Conservation (phyloP, 352 stramenopile species). For the Globisporangium middletonii region DNA sequence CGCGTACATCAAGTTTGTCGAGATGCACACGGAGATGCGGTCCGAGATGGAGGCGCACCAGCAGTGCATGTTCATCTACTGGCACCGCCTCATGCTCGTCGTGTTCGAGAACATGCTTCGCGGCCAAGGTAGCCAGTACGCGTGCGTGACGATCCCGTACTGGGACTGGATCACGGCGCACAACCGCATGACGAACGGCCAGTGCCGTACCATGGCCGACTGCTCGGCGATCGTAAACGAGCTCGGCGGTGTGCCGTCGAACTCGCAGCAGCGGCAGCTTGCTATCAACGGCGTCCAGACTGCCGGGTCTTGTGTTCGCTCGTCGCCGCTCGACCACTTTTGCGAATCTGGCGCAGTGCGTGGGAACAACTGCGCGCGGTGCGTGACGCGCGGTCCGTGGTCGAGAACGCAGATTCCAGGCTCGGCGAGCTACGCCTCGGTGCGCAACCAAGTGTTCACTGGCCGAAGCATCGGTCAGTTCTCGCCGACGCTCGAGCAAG, state of each 20-base stretch:
- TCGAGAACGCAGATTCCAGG: constrained; percentile 17
- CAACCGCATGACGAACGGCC: constrained; percentile 11
- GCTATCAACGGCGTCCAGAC: constrained; percentile 17
- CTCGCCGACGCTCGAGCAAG: constrained; percentile 35
- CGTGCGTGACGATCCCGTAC: constrained; percentile 56
- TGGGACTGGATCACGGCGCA: constrained; percentile 44
- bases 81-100: constrained; percentile 56
- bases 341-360: too few relatives aligned
- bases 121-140: constrained; percentile 26
- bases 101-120: constrained; percentile 76
- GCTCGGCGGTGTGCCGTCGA: constrained; percentile 24
- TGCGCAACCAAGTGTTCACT: constrained; percentile 43
- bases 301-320: neutral
- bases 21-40: constrained; percentile 43
- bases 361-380: constrained; percentile 25
- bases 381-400: constrained; percentile 22
- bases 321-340: too few relatives aligned
- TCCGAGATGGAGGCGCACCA: constrained; percentile 44
- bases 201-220: constrained; percentile 24
- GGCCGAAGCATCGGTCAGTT: constrained; percentile 49
- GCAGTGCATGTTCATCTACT: constrained; percentile 70
- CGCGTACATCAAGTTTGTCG: constrained; percentile 43
- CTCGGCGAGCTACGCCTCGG: constrained; percentile 25
- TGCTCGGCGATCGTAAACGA: constrained; percentile 34
- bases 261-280: constrained; percentile 28